Evolutionary conservation across 345 rosid species (phyloP).

Genomic region (Pseudoturritis turrita): DNA sequence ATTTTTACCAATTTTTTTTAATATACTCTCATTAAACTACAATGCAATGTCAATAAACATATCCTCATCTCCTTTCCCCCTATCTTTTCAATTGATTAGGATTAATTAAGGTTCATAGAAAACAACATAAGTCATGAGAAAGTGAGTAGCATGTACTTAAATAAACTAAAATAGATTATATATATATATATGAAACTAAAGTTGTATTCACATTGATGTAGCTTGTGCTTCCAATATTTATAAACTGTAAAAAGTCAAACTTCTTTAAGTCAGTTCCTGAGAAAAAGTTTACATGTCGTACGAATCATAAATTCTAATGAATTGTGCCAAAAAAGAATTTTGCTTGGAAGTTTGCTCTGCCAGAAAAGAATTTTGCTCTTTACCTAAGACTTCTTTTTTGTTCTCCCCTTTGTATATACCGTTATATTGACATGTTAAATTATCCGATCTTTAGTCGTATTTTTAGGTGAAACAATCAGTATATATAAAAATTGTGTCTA

Average conservation of each 20-base stretch:
- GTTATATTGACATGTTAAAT: not conserved
- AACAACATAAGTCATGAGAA: constrained; percentile 17
- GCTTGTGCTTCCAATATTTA: constrained; percentile 17
- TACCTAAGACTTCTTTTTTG: not conserved
- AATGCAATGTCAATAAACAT: not conserved
- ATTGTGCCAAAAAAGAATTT: not conserved
- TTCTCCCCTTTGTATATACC: not conserved
- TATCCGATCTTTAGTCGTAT: not conserved
- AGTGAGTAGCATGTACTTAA: constrained; percentile 17
- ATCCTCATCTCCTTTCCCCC: not conserved
- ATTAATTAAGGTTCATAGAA: constrained; percentile 30
- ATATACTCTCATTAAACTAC: not conserved
- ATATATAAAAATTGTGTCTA: not conserved
- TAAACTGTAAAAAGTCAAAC: constrained; percentile 16
- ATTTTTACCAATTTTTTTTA: not conserved
- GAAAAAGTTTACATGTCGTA: constrained; percentile 14
- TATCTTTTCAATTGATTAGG: constrained; percentile 16
- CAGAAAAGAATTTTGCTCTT: not conserved
- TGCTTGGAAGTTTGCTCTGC: not conserved
- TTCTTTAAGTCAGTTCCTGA: constrained; percentile 18
- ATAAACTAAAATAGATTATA: not conserved
- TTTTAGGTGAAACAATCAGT: constrained; percentile 1
- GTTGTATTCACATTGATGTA: constrained; percentile 18
- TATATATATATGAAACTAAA: not conserved
- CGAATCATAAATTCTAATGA: constrained; percentile 6